A percentile compares a stretch with the other conserved stretches of the same genome.
Conservation (phyloP, 1,284 basidiomycete genomes). For the Pterula multifida region DNA sequence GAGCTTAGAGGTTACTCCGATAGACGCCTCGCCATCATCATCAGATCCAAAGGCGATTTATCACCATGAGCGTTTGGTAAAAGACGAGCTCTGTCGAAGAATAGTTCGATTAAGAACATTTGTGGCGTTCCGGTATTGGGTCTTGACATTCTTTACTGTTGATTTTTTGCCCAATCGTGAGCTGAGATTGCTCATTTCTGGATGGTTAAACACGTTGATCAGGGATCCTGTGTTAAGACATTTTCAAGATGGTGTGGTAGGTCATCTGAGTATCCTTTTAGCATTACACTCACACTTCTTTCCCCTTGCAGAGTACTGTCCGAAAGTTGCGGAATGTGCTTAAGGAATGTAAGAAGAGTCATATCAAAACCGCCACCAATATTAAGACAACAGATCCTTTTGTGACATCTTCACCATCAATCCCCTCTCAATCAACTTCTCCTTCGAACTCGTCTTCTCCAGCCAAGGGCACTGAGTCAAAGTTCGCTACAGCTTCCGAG, state of each 20-base stretch:
- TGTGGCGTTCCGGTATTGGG: slow-evolving; percentile 78
- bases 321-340: slow-evolving; percentile 71
- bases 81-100: slow-evolving; percentile 23
- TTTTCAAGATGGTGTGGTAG: slow-evolving; percentile 57
- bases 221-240: slow-evolving; percentile 55
- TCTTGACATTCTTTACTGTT: slow-evolving; percentile 75
- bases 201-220: slow-evolving; percentile 69
- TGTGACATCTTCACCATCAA: slow-evolving; percentile 6
- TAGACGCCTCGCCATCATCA: slow-evolving; percentile 30
- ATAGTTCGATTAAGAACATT: slow-evolving; percentile 80
- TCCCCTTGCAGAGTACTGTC: slow-evolving; percentile 57
- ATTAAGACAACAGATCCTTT: slow-evolving; percentile 16
- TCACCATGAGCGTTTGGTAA: slow-evolving; percentile 21
- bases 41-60: slow-evolving; percentile 35
- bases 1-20: slow-evolving; percentile 35
- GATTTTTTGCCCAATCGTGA: slow-evolving; percentile 78
- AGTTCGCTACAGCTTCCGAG: slow-evolving; percentile 7
- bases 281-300: background rate
- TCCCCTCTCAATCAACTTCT: slow-evolving; percentile 8
- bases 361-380: slow-evolving; percentile 30
- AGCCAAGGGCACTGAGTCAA: background rate
- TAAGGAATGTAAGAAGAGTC: slow-evolving; percentile 62
- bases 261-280: slow-evolving; percentile 21
- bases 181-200: slow-evolving; percentile 54
- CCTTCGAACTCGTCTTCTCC: background rate